Evolutionary conservation across 2,329 filamentous ascomycete genomes (phyloP).

Genomic region (Graphilbum fragrans): DNA sequence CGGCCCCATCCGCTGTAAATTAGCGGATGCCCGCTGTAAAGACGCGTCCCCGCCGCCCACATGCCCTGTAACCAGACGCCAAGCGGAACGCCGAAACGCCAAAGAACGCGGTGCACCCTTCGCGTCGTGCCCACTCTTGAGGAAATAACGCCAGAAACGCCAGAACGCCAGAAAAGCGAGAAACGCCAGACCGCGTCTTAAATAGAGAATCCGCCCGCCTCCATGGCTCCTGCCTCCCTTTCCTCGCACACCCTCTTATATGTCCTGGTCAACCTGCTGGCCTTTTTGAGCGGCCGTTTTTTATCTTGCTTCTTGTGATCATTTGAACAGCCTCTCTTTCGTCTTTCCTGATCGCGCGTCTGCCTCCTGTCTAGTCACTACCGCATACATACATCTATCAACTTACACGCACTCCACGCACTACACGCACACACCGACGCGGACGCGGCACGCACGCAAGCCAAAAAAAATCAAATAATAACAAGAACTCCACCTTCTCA

Average conservation of each 20-base stretch:
- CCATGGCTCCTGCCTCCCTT: not conserved
- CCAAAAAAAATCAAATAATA: constrained; percentile 1
- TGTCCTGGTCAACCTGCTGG: not conserved
- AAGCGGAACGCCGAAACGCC: constrained; percentile 11
- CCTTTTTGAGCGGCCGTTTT: not conserved
- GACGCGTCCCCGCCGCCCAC: constrained; percentile 4
- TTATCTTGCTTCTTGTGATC: not conserved
- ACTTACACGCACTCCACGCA: not conserved
- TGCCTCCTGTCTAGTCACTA: not conserved
- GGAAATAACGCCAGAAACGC: constrained; percentile 7
- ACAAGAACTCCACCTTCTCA: constrained; percentile 1
- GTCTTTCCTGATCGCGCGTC: not conserved
- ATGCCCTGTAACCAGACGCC: not conserved
- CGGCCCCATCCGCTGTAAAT: not conserved
- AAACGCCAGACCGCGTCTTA: constrained; percentile 13
- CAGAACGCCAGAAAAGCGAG: no score
- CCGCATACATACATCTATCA: not conserved
- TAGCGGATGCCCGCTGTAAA: not conserved
- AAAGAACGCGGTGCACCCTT: constrained; percentile 8
- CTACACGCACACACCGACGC: not conserved
- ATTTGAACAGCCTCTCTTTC: not conserved
- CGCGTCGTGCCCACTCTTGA: constrained; percentile 12
- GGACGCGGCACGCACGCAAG: not conserved
- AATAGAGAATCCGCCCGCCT: constrained; percentile 8
- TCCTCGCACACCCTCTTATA: not conserved